Evolutionary conservation across 257 asterid species (phyloP).

Genomic region (Primulina eburnea): DNA sequence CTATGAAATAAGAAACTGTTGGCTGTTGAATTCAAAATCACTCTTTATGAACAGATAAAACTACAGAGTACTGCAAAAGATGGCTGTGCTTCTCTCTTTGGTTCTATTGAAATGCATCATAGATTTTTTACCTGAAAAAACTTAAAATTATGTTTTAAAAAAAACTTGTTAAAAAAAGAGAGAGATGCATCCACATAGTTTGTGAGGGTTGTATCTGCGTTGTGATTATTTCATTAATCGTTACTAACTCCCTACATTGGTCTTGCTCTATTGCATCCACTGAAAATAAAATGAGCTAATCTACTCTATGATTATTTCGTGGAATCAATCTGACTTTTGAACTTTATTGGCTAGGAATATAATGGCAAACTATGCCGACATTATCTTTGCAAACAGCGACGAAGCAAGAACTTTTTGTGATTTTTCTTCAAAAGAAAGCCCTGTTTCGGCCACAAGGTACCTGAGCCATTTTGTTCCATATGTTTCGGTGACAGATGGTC

Average conservation of each 20-base stretch:
- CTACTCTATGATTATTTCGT: background rate
- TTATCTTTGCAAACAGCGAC: constrained; percentile 80
- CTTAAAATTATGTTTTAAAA: too few species aligned
- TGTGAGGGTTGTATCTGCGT: background rate
- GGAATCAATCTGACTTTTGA: background rate
- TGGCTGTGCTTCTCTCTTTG: constrained; percentile 4
- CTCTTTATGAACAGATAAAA: constrained; percentile 8
- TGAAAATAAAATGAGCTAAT: too few species aligned
- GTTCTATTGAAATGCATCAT: too few species aligned
- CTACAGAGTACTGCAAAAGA: too few species aligned
- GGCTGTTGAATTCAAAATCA: constrained; percentile 15
- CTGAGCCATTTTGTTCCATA: constrained; percentile 93
- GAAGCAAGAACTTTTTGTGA: constrained; percentile 87
- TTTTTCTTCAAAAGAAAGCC: constrained; percentile 67
- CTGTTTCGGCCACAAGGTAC: constrained; percentile 78
- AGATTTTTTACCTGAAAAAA: too few species aligned
- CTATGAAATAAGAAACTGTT: constrained; percentile 11
- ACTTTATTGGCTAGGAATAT: constrained; percentile 57
- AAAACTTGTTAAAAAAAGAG: too few species aligned
- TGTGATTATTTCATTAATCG: background rate
- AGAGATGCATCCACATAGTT: too few species aligned
- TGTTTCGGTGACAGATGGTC: constrained; percentile 95
- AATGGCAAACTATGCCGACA: constrained; percentile 82
- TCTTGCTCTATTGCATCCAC: background rate
- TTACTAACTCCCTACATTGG: background rate